Evolutionary conservation across 2,329 filamentous ascomycete species (phyloP), one percentile per base, ranked within the genome.

Genomic region (Aureobasidium subglaciale): DNA sequence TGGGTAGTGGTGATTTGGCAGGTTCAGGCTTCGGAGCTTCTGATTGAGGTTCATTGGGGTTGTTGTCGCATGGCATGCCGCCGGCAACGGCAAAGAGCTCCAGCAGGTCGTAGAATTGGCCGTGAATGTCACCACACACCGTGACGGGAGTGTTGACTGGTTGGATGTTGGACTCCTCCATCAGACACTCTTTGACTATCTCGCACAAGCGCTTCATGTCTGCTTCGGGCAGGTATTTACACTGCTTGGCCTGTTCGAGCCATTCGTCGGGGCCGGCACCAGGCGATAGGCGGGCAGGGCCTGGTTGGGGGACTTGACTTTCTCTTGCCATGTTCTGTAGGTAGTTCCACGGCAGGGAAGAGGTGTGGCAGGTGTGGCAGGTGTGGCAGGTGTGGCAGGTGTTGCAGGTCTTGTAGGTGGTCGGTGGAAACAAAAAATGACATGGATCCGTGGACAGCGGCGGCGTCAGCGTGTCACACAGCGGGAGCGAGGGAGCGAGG

Each of bases 91-190:
- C 87, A 74, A 99, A 99, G 48, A 99, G 84, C 76, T 99, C 93
- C 59, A 97, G 83, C 9, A 99, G 79, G 71, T 99, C 93, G 74
- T 99, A 97, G 72, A 97, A 97, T 74, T 99, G 93, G 64, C 93
- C 93, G 73, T 99, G 93, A 60, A 99, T 97, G 70, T 99, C 93
- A 68, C 93, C 93, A 68, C 93, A 97, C 60, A 99, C 87, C 5
- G 93, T 99, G 60, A 99, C 93, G 6, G 93, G 93, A 0, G 93
- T 96, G 54, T 87, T 84, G 18, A 99, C 92, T n/a, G 93, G 93
- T 71, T 97, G 93, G 58, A 99, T 97, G 70, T 99, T 99, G 62
- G 91, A 96, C 75, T 99, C 93, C 79, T 99, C 93, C 93, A 99
- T 99, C 66, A 99, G 80, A 62, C 90, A 95, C 74, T 97, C 93